Evolutionary conservation across 176 grass and related monocot genomes (phyloP), one percentile per base, ranked within the genome.

Genomic region (Juncus inflexus): DNA sequence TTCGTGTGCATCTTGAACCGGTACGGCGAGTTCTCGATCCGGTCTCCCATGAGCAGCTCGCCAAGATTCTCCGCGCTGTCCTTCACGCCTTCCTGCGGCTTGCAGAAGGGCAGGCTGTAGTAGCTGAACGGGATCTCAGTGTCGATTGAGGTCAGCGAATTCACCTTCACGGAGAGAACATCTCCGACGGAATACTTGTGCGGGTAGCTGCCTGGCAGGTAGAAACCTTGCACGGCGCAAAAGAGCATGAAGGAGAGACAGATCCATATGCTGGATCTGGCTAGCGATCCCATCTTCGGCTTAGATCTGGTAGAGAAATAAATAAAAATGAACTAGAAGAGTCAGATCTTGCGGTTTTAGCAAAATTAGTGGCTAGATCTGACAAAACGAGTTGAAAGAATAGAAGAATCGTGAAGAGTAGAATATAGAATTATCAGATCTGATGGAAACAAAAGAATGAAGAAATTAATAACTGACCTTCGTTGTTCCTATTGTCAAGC

Each of bases 61-160:
- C 80, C 80, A 3, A 83, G 73, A 61, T 83, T 83, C 61, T 83
- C 80, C 9, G 80, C 80, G 13, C 73, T 76, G 60, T 83, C 74
- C 60, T 77, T 83, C 61, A 83, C 55, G 12, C 80, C 80, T 5
- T 67, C 80, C 0, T 11, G 16, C 15, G 80, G 80, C 36, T 70
- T 63, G 74, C 80, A 83, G 40, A 83, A 83, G 42, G 80, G 80
- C 11, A 83, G 80, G 16, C 61, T 67, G 43, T 83, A 83, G 74
- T 83, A 83, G 60, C 61, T 67, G 67, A 83, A 83, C 5, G 80
- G 80, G 5, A 83, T 66, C 67, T 83, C 80, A 1, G 80, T 83
- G 14, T 77, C 74, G 16, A 83, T 77, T 37, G 80, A 83, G 52
- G 80, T 83, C 7, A 83, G 66, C 7, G 80, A 83, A 50, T 83